A percentile compares a stretch with the other conserved stretches of the same genome.
Conservation (phyloP, 2,329 filamentous ascomycete species). For the Sporothrix humicola region DNA sequence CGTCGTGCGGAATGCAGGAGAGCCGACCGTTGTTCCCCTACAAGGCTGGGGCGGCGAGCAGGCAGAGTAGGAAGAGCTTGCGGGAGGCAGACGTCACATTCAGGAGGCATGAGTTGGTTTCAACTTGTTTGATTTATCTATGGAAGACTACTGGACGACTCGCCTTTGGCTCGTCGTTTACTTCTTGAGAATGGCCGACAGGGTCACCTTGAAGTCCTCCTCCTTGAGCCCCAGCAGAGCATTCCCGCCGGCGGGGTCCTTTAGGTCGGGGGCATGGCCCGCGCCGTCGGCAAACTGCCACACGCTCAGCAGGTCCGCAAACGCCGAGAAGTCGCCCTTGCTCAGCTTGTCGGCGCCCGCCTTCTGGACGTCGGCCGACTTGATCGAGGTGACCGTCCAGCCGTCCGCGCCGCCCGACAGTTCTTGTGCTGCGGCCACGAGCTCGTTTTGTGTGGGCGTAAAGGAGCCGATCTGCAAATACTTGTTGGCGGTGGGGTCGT, state of each 20-base stretch:
- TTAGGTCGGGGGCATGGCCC: constrained; percentile 40
- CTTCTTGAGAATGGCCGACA: constrained; percentile 36
- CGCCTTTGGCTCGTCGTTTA: not conserved
- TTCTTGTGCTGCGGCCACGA: constrained; percentile 60
- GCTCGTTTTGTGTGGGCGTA: constrained; percentile 61
- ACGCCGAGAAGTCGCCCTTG: constrained; percentile 48
- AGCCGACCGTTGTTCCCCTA: constrained; percentile 67
- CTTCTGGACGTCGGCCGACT: constrained; percentile 46
- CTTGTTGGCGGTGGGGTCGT: constrained; percentile 49
- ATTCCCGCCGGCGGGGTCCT: constrained; percentile 38
- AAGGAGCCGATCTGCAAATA: constrained; percentile 63
- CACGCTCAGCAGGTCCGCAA: constrained; percentile 42
- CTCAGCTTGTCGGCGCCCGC: constrained; percentile 51
- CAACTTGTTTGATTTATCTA: not conserved
- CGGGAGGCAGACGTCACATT: not conserved
- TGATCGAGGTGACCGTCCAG: constrained; percentile 53
- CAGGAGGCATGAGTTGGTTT: not conserved
- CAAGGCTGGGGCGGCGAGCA: constrained; percentile 64
- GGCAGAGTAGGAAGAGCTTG: constrained; percentile 39
- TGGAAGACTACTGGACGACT: not conserved
- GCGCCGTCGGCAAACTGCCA: constrained; percentile 48
- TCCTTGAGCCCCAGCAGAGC: constrained; percentile 41
- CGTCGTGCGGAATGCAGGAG: constrained; percentile 65
- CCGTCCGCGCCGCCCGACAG: constrained; percentile 52
- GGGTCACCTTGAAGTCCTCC: constrained; percentile 36